phyloP scores from a whole-genome alignment of 2,329 filamentous ascomycete genomes.

The Daldinia sp. region DNA sequence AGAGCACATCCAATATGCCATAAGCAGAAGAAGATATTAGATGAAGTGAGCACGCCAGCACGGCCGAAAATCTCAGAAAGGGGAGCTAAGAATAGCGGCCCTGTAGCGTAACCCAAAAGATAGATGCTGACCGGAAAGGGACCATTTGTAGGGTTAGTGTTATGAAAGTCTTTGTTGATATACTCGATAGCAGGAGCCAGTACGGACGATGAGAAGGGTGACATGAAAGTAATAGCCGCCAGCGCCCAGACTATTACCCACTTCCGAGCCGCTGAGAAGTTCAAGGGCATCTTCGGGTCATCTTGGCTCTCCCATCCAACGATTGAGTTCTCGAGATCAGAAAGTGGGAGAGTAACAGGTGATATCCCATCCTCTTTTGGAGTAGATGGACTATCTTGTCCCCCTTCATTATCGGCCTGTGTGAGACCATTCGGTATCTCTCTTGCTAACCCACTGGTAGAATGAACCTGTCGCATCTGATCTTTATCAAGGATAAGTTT shows the following conservation, averaged over 20 bases:
- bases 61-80: slow-evolving; percentile 75
- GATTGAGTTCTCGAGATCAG: slow-evolving; percentile 64
- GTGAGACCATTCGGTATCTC: slow-evolving; percentile 43
- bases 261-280: slow-evolving; percentile 67
- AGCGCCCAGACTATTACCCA: slow-evolving; percentile 69
- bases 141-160: slow-evolving; percentile 57
- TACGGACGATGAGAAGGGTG: slow-evolving; percentile 74
- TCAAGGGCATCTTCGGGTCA: slow-evolving; percentile 69
- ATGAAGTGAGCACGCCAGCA: slow-evolving; percentile 64
- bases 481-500: slow-evolving; percentile 34
- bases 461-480: slow-evolving; percentile 35
- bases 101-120: slow-evolving; percentile 69
- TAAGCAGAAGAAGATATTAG: slow-evolving; percentile 70
- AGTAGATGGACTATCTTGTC: slow-evolving; percentile 44
- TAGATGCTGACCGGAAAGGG: slow-evolving; percentile 72
- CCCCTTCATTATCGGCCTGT: slow-evolving; percentile 40
- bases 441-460: slow-evolving; percentile 23
- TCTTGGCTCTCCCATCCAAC: slow-evolving; percentile 71
- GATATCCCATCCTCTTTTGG: slow-evolving; percentile 50
- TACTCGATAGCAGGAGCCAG: slow-evolving; percentile 62
- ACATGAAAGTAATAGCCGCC: slow-evolving; percentile 72
- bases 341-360: slow-evolving; percentile 58
- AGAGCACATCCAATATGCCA: slow-evolving; percentile 76
- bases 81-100: slow-evolving; percentile 68
- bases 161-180: slow-evolving; percentile 61